Evolutionary conservation across 768 basidiomycete species (phyloP).

Genomic region (Termitomyces sp.): DNA sequence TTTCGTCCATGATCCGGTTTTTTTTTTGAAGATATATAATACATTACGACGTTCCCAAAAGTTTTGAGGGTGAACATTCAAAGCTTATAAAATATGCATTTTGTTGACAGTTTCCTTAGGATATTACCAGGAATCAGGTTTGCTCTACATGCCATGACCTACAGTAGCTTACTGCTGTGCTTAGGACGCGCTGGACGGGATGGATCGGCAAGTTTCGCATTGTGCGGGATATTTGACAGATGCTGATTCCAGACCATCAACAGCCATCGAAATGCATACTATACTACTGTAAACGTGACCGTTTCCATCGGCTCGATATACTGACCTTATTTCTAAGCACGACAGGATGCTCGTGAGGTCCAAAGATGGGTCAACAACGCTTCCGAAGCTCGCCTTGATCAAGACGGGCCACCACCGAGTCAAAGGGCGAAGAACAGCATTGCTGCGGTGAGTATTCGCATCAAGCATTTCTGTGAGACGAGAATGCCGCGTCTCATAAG

Average conservation of each 20-base stretch:
- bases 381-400: conserved; percentile 41
- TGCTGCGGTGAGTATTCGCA: conserved; percentile 37
- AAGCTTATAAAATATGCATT: not conserved
- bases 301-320: not conserved
- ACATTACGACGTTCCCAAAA: conserved; percentile 79
- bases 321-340: conserved; percentile 36
- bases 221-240: not conserved
- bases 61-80: conserved; percentile 60
- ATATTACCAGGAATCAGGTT: conserved; percentile 85
- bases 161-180: conserved; percentile 3
- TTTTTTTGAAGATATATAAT: conserved; percentile 53
- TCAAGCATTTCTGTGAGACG: too few relatives aligned
- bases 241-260: not conserved
- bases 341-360: conserved; percentile 64
- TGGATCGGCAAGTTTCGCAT: conserved; percentile 45
- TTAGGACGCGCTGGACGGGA: conserved; percentile 77
- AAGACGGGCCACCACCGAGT: conserved; percentile 54
- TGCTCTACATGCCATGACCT: conserved; percentile 4
- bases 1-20: not conserved
- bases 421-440: conserved; percentile 65
- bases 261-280: conserved; percentile 78
- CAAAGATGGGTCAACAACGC: conserved; percentile 43
- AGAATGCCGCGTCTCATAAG: not conserved
- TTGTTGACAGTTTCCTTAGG: conserved; percentile 32
- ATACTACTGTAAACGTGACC: conserved; percentile 61